phyloP scores from a whole-genome alignment of 2,329 filamentous ascomycete species.

The Penicillium griseofulvum region DNA sequence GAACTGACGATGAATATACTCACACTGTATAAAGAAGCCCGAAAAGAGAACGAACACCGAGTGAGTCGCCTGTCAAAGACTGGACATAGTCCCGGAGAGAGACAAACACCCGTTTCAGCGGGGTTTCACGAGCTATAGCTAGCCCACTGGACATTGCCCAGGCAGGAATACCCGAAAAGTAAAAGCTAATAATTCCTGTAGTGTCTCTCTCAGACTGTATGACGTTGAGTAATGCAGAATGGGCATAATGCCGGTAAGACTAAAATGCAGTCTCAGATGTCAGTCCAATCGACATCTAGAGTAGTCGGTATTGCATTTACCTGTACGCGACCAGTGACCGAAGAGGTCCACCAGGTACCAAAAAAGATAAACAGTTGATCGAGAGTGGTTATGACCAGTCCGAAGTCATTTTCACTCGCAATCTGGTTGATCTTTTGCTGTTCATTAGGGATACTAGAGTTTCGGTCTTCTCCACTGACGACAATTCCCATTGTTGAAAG shows the following conservation, averaged over 20 bases:
- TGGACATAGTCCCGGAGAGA: slow-evolving; percentile 29
- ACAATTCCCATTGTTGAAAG: slow-evolving; percentile 51
- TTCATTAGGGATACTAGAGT: slow-evolving; percentile 35
- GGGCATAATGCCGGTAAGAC: slow-evolving; percentile 41
- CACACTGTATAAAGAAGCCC: slow-evolving; percentile 31
- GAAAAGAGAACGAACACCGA: slow-evolving; percentile 28
- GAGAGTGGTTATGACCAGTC: slow-evolving; percentile 41
- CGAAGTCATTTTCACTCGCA: slow-evolving; percentile 44
- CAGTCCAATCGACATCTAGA: slow-evolving; percentile 1
- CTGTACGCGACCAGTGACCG: slow-evolving; percentile 39
- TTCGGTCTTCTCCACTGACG: slow-evolving; percentile 43
- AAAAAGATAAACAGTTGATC: slow-evolving; percentile 43
- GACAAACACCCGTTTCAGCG: slow-evolving; percentile 35
- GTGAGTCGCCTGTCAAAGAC: slow-evolving; percentile 25
- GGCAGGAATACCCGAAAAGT: slow-evolving; percentile 43
- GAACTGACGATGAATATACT: slow-evolving; percentile 9
- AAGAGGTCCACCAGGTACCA: slow-evolving; percentile 44
- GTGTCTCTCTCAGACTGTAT: slow-evolving; percentile 37
- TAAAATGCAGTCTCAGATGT: slow-evolving; percentile 14
- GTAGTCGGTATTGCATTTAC: slow-evolving; percentile 22
- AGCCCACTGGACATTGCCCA: slow-evolving; percentile 39
- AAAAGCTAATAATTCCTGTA: slow-evolving; percentile 37
- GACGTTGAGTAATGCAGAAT: slow-evolving; percentile 36
- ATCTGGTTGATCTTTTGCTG: slow-evolving; percentile 40
- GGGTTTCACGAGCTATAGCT: slow-evolving; percentile 39